A percentile compares a stretch with the other conserved stretches of the same genome.
These are phyloP conservation scores for Neonothopanus nambi DNA, from an alignment of 1,284 basidiomycete species.

Conservation along the genomic window DNA sequence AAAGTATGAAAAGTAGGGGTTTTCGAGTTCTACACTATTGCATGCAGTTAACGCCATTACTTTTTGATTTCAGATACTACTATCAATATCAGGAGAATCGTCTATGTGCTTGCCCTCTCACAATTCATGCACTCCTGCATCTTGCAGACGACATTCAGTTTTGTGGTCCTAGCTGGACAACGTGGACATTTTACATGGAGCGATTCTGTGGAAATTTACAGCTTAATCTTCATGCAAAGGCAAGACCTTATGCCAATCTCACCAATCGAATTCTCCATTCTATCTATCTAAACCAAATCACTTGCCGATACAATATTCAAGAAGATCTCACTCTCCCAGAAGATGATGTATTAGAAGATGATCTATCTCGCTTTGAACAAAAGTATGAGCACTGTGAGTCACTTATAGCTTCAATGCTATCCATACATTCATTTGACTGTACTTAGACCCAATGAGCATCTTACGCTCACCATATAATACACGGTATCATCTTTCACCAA, in stretches of 20 bases:
- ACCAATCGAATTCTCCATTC: constrained; percentile 22
- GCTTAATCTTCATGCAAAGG: constrained; percentile 20
- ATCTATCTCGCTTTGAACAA: background rate
- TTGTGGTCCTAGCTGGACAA: constrained; percentile 28
- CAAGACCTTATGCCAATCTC: constrained; percentile 27
- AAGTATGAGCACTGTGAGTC: background rate
- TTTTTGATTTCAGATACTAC: constrained; percentile 26
- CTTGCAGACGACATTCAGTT: constrained; percentile 26
- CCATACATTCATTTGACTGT: background rate
- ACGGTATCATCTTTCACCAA: background rate
- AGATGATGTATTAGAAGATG: background rate
- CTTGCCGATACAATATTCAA: background rate
- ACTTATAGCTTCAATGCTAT: background rate
- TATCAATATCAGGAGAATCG: constrained; percentile 27
- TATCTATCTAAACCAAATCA: constrained; percentile 25
- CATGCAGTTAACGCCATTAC: background rate
- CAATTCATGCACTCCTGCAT: constrained; percentile 33
- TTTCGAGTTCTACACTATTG: no score
- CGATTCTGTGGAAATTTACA: constrained; percentile 25
- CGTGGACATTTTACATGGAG: constrained; percentile 33
- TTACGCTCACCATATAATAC: background rate
- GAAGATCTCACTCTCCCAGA: background rate
- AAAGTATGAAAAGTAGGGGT: constrained; percentile 33
- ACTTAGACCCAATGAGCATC: background rate
- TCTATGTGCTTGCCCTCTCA: constrained; percentile 27